These are phyloP conservation scores for Wickerhamiella azymoides DNA, from an alignment of 805 yeast genomes.

Conservation along the genomic window DNA sequence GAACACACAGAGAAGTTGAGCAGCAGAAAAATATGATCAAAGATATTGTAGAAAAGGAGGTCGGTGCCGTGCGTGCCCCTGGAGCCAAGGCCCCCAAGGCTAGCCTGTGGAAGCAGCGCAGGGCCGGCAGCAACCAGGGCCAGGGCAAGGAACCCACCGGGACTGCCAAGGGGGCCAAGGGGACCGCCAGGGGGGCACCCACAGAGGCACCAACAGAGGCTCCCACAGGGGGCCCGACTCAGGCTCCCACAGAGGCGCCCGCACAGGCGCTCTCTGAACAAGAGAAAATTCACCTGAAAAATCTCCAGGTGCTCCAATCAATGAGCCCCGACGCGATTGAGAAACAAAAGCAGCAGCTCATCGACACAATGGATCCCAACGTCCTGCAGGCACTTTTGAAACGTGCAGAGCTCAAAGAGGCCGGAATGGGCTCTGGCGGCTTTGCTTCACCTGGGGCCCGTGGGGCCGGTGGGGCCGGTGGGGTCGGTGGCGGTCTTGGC, in stretches of 20 bases:
- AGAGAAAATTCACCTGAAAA: constrained; percentile 65
- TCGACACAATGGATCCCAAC: constrained; percentile 54
- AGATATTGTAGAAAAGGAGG: constrained; percentile 19
- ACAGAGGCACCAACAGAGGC: too few relatives aligned
- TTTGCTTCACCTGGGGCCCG: not conserved
- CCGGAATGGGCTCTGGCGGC: not conserved
- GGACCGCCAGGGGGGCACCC: not conserved
- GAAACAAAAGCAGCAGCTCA: constrained; percentile 49
- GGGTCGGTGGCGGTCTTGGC: not conserved
- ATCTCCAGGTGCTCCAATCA: constrained; percentile 41
- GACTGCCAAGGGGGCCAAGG: not conserved
- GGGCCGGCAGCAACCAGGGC: not conserved
- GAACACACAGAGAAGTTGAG: not conserved
- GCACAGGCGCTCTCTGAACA: constrained; percentile 57
- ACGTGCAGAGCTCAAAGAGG: constrained; percentile 35
- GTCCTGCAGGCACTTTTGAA: constrained; percentile 33
- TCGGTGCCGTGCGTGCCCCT: constrained; percentile 11
- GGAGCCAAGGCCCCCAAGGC: not conserved
- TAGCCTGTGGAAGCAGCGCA: not conserved
- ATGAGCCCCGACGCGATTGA: constrained; percentile 57
- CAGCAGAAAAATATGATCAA: constrained; percentile 3
- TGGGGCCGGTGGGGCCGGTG: not conserved
- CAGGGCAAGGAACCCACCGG: not conserved
- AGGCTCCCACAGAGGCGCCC: too few relatives aligned
- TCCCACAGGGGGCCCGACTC: too few relatives aligned